Evolutionary conservation across 2,329 filamentous ascomycete species (phyloP).

Genomic region (Gnomoniopsis smithogilvyi): DNA sequence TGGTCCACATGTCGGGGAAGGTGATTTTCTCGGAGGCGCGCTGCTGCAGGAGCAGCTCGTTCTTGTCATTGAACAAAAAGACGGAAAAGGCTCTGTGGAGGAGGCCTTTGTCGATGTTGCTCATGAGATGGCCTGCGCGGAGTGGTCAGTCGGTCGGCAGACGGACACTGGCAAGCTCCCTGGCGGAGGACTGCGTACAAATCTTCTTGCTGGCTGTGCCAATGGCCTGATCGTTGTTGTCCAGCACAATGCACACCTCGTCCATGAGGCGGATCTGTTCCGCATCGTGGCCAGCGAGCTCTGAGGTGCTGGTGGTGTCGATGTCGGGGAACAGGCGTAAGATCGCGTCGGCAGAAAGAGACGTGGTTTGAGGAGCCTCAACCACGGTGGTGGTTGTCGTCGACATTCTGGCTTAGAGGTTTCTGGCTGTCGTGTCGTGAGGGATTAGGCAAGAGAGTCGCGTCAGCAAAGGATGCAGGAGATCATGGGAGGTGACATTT

Average conservation of each 20-base stretch:
- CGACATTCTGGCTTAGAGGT: slow-evolving; percentile 24
- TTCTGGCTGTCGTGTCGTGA: background rate
- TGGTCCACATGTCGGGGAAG: slow-evolving; percentile 99
- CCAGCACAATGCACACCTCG: slow-evolving; percentile 95
- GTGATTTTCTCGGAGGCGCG: slow-evolving; percentile 96
- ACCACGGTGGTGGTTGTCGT: slow-evolving; percentile 38
- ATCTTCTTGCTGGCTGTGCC: slow-evolving; percentile 97
- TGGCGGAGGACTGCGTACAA: slow-evolving; percentile 57
- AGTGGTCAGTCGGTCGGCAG: background rate
- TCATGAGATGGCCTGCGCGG: slow-evolving; percentile 87
- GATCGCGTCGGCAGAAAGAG: slow-evolving; percentile 83
- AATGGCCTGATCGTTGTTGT: slow-evolving; percentile 88
- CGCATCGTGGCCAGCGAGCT: slow-evolving; percentile 84
- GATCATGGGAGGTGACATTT: background rate
- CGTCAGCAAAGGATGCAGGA: background rate
- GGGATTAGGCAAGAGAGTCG: background rate
- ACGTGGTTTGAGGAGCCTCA: slow-evolving; percentile 46
- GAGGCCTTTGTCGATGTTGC: slow-evolving; percentile 94
- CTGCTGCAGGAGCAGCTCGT: slow-evolving; percentile 91
- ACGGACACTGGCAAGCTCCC: background rate
- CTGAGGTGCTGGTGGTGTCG: slow-evolving; percentile 65
- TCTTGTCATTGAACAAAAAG: slow-evolving; percentile 94
- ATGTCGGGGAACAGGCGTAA: slow-evolving; percentile 84
- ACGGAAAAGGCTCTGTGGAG: slow-evolving; percentile 97
- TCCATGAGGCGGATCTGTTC: slow-evolving; percentile 99